Evolutionary conservation across 352 stramenopile species (phyloP).

Genomic region (Globisporangium parvum): DNA sequence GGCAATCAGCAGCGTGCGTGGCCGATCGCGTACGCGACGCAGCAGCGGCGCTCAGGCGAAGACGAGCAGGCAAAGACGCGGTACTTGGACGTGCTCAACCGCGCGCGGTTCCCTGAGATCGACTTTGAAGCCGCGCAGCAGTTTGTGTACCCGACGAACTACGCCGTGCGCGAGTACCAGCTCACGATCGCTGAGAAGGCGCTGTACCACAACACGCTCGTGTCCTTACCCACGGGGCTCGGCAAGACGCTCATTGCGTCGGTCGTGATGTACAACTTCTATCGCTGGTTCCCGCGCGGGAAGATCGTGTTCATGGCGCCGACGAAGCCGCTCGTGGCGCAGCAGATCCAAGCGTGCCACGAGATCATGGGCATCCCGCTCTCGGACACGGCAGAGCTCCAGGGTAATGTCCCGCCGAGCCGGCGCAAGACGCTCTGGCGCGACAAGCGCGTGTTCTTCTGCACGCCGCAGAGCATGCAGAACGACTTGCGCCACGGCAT

Average conservation of each 20-base stretch:
- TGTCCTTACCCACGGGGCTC: conserved; percentile 97
- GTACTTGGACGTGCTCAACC: conserved; percentile 42
- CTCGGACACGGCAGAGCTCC: conserved; percentile 72
- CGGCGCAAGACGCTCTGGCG: conserved; percentile 87
- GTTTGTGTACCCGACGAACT: conserved; percentile 89
- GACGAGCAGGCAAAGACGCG: conserved; percentile 47
- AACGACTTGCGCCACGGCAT: conserved; percentile 92
- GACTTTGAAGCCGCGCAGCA: conserved; percentile 54
- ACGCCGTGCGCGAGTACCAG: conserved; percentile 93
- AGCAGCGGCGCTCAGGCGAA: conserved; percentile 31
- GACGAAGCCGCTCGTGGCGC: conserved; percentile 96
- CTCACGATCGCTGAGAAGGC: conserved; percentile 90
- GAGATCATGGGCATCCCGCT: conserved; percentile 93
- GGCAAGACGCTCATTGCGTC: conserved; percentile 99
- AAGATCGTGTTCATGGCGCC: conserved; percentile 98
- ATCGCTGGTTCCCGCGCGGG: conserved; percentile 94
- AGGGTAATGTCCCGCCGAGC: conserved; percentile 69
- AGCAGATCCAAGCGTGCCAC: conserved; percentile 97
- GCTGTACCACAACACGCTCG: conserved; percentile 97
- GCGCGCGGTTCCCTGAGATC: conserved; percentile 36
- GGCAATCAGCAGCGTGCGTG: conserved; percentile 4
- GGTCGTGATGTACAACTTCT: conserved; percentile 99
- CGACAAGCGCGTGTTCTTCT: conserved; percentile 96
- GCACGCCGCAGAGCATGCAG: conserved; percentile 96
- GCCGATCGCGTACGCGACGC: conserved; percentile 13